Evolutionary conservation across 768 basidiomycete species (phyloP).

Genomic region (Bullera alba): DNA sequence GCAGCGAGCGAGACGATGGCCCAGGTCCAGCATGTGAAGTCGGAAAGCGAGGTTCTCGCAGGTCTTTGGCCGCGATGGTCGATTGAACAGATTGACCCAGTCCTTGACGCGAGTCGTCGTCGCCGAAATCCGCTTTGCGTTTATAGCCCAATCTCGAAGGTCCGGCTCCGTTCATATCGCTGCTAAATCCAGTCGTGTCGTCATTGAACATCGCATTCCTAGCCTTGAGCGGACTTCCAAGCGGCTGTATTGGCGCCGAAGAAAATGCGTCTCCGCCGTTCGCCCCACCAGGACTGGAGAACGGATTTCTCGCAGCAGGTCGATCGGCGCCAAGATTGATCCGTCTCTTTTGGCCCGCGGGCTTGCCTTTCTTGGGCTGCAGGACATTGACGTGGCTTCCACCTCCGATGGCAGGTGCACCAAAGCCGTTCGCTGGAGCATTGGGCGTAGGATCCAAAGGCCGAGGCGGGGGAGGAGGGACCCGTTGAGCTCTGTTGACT

Average conservation of each 20-base stretch:
- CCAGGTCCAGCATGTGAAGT: too few relatives aligned
- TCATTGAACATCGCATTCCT: constrained; percentile 35
- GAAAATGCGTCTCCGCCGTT: constrained; percentile 24
- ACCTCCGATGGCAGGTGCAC: constrained; percentile 9
- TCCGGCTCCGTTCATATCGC: constrained; percentile 3
- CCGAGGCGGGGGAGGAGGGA: not conserved
- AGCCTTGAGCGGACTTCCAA: constrained; percentile 21
- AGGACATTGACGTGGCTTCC: constrained; percentile 33
- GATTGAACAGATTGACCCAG: constrained; percentile 47
- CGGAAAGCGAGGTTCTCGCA: constrained; percentile 43
- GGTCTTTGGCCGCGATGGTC: constrained; percentile 54
- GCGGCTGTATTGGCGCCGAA: constrained; percentile 30
- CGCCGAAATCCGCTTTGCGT: constrained; percentile 19
- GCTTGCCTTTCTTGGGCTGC: constrained; percentile 26
- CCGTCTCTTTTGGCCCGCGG: constrained; percentile 12
- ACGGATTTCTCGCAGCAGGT: too few relatives aligned
- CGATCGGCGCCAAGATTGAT: constrained; percentile 9
- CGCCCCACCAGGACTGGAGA: constrained; percentile 3
- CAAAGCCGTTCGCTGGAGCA: constrained; percentile 15
- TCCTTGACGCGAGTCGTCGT: constrained; percentile 41
- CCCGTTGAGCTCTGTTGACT: not conserved
- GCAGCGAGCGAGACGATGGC: constrained; percentile 47
- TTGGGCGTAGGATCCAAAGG: constrained; percentile 4
- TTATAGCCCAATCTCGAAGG: constrained; percentile 9
- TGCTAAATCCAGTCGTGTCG: constrained; percentile 27